Base-by-base conservation (phyloP, 2,329 filamentous ascomycete genomes). In the Boeremia exigua region DNA sequence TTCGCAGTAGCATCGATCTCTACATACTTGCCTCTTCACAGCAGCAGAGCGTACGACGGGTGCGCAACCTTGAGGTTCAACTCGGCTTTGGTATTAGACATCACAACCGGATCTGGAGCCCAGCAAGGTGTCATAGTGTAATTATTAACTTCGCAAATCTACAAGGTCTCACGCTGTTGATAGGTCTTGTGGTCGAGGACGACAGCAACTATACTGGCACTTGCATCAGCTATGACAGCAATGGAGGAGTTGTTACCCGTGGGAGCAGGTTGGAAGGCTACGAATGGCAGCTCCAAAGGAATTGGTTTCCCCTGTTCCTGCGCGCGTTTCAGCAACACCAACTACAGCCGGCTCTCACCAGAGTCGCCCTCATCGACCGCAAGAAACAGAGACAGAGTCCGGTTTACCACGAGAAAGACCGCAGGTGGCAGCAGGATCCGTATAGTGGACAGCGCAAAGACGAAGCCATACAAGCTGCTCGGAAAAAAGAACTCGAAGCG, bases 201-300 rank as follows among this genome's bases (percentile, higher is more conserved):
- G 33, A 55, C 15, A 44, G 23, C n/a, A 49, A 55, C 34, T 55
- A 55, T 40, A 46, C 46, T 5, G 46, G 52, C 40, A 49, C 40
- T 3, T 23, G 12, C 12, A 19, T 38, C 19, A 17, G 14, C 10
- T 42, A 11, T 6, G 25, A 42, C 4, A 3, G 10, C 15, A 12
- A n/a, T 25, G 36, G 14, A 6, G 37, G 44, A 7, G 15, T 30
- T 4, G 46, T 49, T 5, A 42, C n/a, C 12, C 52, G 40, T 10
- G 46, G 28, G 6, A 44, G 39, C 17, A 49, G 52, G 10, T 7
- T 55, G 39, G 46, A 55, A 6, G 46, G 52, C 8, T 6, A 2
- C 0, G 14, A n/a, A 7, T 50, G 40, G 52, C n/a, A 46, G 4
- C 34, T 46, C 6, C 4, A 45, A 12, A 39, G 11, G 8, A 46